Evolutionary conservation across 164 flowering plant species (phyloP), one percentile per base, ranked within the genome.

Genomic region (Umbilicus rupestris): DNA sequence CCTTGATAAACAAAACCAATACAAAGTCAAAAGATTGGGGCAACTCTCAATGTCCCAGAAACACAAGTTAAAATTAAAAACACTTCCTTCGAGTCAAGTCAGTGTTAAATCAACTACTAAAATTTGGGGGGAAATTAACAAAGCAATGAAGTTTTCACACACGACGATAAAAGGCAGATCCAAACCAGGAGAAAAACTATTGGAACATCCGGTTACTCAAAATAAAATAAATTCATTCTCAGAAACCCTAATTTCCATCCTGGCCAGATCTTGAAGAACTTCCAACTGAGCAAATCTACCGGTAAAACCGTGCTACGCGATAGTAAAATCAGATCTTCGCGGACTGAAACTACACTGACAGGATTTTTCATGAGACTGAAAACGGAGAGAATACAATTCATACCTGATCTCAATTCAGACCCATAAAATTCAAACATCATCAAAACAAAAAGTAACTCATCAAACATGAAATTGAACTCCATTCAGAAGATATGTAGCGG

Each of bases 1-100:
- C 33, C 60, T 16, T 28, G 15, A 28, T 26, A 55, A 55, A 5
- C 16, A 55, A 55, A 55, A 55, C 60, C 3, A 52, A 26, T 30
- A 26, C 19, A 26, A 1, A 28, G 60, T 14, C 60, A 55, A 11
- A 55, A 28, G 5, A 52, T 88, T 73, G 70, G 74, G 30, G 2
- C 59, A 26, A 19, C 7, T 35, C 37, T 7, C 59, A 52, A 26
- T 12, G 12, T 14, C 19, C 17, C 60, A 55, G 1, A 55, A 28
- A 9, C 26, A 20, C 7, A 20, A 0, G 55, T n/a, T 49, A 22
- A n/a, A 49, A 49, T n/a, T 20, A 49, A 49, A n/a, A n/a, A 20
- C 24, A 49, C 28, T 19, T 49, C 11, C 37, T 35, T 7, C 55
- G 8, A 49, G 12, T 20, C 15, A 50, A 22, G 7, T 50, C 29